Conservation (phyloP, 2,329 filamentous ascomycete species). For the Monilinia laxa region DNA sequence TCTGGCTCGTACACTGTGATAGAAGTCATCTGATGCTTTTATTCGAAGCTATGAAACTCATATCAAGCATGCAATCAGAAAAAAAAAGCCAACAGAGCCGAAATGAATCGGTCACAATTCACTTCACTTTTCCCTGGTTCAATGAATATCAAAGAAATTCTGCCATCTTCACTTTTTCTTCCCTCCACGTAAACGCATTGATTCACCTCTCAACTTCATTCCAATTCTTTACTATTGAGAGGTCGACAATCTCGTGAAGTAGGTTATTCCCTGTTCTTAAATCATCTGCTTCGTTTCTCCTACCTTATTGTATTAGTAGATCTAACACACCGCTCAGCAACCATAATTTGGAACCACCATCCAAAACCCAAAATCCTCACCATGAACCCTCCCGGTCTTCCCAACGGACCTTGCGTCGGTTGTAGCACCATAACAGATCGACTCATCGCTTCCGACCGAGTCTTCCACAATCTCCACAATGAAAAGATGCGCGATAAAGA, state of each 20-base stretch:
- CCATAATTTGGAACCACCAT: background rate
- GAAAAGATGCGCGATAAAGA: slow-evolving; percentile 16
- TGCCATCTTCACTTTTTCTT: background rate
- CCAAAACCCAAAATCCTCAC: background rate
- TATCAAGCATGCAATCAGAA: background rate
- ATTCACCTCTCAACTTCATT: background rate
- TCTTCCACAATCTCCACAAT: slow-evolving; percentile 13
- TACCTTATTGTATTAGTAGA: background rate
- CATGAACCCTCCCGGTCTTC: background rate
- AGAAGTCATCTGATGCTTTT: background rate
- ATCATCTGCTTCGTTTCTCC: background rate
- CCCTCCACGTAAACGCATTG: background rate
- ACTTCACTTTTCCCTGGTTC: background rate
- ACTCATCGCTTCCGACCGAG: background rate
- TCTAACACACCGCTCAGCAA: background rate
- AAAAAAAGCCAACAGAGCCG: background rate
- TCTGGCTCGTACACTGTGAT: background rate
- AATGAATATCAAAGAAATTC: background rate
- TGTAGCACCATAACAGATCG: slow-evolving; percentile 12
- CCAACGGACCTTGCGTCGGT: background rate
- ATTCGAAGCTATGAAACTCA: background rate
- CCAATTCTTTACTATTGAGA: background rate
- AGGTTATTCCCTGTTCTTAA: background rate
- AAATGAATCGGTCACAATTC: background rate
- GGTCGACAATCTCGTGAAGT: background rate